phyloP scores from a whole-genome alignment of 805 yeast genomes.

The Hanseniaspora lindneri region DNA sequence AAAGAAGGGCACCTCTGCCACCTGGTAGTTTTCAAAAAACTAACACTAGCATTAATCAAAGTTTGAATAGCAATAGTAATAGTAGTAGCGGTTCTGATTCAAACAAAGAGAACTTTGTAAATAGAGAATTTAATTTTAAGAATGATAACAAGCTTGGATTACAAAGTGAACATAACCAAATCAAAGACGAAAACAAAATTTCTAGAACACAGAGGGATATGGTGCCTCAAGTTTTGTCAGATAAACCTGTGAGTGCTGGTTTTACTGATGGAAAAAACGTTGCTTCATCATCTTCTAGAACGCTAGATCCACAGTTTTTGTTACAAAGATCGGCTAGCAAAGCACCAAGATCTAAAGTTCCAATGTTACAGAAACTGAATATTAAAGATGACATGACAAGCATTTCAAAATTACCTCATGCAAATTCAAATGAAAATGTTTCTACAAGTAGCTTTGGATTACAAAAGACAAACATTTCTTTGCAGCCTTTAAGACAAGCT shows the following conservation, averaged over 20 bases:
- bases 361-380: slow-evolving; percentile 3
- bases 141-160: no score
- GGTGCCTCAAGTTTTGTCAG: no score
- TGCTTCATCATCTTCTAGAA: slow-evolving; percentile 22
- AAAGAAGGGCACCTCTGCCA: slow-evolving; percentile 48
- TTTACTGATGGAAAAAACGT: slow-evolving; percentile 20
- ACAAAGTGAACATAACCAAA: neutral
- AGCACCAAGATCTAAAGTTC: slow-evolving; percentile 15
- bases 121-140: neutral
- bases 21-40: slow-evolving; percentile 25
- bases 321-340: slow-evolving; percentile 10
- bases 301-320: slow-evolving; percentile 15
- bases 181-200: neutral
- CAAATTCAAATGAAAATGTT: neutral
- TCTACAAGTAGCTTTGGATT: slow-evolving; percentile 3
- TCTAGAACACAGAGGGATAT: no score
- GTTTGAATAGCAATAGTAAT: neutral
- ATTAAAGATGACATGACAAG: neutral
- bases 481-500: slow-evolving; percentile 16
- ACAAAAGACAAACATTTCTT: slow-evolving; percentile 1
- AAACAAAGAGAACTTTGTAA: neutral
- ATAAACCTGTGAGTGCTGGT: no score
- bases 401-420: neutral
- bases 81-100: neutral
- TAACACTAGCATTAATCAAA: neutral